Base-by-base conservation (phyloP, 2,329 filamentous ascomycete species). In the Aspergillus floridensis region DNA sequence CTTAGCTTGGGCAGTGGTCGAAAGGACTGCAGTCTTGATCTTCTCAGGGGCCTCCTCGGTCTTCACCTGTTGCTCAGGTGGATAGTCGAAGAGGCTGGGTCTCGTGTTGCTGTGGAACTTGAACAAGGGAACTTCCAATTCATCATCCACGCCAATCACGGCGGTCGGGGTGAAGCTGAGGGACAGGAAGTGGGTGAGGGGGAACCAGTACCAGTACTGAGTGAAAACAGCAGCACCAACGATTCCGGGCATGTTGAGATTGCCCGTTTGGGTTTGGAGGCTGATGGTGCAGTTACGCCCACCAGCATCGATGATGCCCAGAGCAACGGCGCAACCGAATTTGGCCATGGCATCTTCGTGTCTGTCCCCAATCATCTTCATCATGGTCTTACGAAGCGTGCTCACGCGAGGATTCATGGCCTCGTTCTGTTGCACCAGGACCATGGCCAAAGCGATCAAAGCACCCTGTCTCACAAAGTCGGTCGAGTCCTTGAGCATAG, bases 121-220 rank as follows among this genome's bases (percentile, higher is more conserved):
- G 85, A 97, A 93, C 72, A 88, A 88, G 21, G 96, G 92, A 57
- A 96, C 92, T 70, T 97, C 92, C 14, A 99, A 84, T 71, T 97
- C 91, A 71, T 96, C 89, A 73, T 99, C 93, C 26, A 99, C 86
- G 61, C 91, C 93, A 68, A 98, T 97, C 71, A 99, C 90, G 1
- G 95, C 90, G 1, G 96, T 99, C 1, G 95, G 95, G n/a, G 91
- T 92, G 79, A 99, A 98, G 70, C 92, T 93, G 62, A 99, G 83
- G 0, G 93, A 96, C 59, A 99, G 77, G 86, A 99, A 99, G 78
- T 99, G 95, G 31, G 95, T 96, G 70, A 98, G 89, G 61, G 95
- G 95, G 86, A 99, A 99, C 95, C 95, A 99, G 81, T 99, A 99
- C 95, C 95, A 99, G 81, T 99, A 99, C 76, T 99, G 95, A 8